These are phyloP conservation scores for Escovopsis sp. DNA, from an alignment of 2,329 filamentous ascomycete species.

Conservation along the genomic window DNA sequence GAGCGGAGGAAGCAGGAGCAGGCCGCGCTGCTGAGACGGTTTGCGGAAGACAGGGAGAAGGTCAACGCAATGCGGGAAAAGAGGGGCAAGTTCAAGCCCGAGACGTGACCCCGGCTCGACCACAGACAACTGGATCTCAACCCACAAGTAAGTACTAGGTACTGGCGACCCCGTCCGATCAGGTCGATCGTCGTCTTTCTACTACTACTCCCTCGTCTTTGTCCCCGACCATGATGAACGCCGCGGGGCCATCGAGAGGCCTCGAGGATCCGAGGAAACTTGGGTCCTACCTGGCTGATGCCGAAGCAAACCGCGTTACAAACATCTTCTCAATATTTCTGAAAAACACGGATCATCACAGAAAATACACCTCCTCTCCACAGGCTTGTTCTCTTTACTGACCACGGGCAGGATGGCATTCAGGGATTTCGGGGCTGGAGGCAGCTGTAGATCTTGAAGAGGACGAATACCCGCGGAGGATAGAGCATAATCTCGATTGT, in stretches of 20 bases:
- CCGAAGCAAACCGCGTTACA: conserved; percentile 48
- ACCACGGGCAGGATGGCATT: too few species aligned
- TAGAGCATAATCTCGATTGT: too few species aligned
- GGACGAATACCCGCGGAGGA: too few species aligned
- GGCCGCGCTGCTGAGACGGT: conserved; percentile 50
- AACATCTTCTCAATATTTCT: conserved; percentile 52
- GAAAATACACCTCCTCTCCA: too few species aligned
- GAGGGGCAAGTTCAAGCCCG: conserved; percentile 45
- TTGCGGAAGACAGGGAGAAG: conserved; percentile 62
- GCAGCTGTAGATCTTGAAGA: too few species aligned
- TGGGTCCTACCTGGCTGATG: conserved; percentile 24
- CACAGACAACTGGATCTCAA: background rate
- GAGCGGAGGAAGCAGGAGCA: conserved; percentile 67
- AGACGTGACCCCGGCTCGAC: conserved; percentile 20
- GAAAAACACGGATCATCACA: conserved; percentile 21
- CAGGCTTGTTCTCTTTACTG: too few species aligned
- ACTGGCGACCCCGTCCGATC: background rate
- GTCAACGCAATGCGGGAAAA: conserved; percentile 57
- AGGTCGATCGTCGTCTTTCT: background rate
- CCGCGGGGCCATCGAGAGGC: conserved; percentile 35
- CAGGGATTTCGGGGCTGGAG: too few species aligned
- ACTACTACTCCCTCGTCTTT: background rate
- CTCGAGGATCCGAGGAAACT: conserved; percentile 6
- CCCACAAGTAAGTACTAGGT: too few species aligned
- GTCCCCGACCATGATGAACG: conserved; percentile 28